Evolutionary conservation across 805 yeast species (phyloP), one percentile per base, ranked within the genome.

Genomic region (Candida vaughaniae): DNA sequence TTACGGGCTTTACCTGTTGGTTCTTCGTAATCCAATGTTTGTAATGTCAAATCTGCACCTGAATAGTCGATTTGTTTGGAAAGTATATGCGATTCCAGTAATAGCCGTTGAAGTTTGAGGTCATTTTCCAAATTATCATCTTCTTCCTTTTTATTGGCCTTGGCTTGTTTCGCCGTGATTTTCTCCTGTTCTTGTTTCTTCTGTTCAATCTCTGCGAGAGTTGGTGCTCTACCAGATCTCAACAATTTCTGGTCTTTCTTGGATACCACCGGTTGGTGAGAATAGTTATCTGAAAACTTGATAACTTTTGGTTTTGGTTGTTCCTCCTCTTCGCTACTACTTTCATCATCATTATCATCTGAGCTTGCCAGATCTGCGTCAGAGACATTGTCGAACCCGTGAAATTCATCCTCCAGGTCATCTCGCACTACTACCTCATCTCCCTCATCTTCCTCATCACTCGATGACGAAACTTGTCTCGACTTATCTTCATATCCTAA

Each of bases 1-100:
- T 74, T 73, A 40, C 91, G 66, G 1, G 86, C 83, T 33, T 78
- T 80, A 6, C 95, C 95, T 3, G 79, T 69, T 3, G 84, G 78
- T 18, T 73, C 76, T 35, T 78, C 82, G 36, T 69, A 71, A 48
- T 81, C 79, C 27, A 82, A 53, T 0, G 86, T 81, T 39, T 74
- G 71, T 35, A 83, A 53, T 0, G 89, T 81, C 30, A 83, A 53
- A 36, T 77, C 85, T 0, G 85, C 89, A 22, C 90, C 91, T 5
- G 85, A 78, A 37, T 62, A 66, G 16, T 67, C 64, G 25, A 64
- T 52, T 12, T 60, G 55, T 33, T 60, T 58, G 6, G 75, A 64
- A 29, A 77, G 56, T 17, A 85, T 77, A 56, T 85, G 91, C 0
- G 91, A 83, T 56, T 85, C 93, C 41, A 71, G 66, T 17, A 85